These are phyloP conservation scores for Candida takata DNA, from an alignment of 805 yeast species.

Conservation along the genomic window DNA sequence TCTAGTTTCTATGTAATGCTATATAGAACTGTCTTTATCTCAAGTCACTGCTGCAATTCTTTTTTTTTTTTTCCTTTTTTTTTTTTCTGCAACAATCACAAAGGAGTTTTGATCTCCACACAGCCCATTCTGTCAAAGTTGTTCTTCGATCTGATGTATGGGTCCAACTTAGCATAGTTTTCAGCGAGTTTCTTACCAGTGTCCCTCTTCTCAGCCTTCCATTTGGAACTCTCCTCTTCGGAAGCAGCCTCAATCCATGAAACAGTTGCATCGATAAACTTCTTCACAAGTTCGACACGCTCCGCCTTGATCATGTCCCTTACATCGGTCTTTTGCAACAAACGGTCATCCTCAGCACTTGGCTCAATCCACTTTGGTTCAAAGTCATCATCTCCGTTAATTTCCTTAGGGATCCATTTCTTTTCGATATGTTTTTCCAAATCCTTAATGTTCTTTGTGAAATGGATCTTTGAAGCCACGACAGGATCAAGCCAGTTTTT, in stretches of 20 bases:
- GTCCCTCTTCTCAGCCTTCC: constrained; percentile 46
- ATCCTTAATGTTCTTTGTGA: constrained; percentile 68
- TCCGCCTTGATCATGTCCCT: constrained; percentile 39
- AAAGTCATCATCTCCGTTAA: constrained; percentile 68
- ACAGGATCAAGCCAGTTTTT: constrained; percentile 96
- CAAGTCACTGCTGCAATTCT: too few relatives aligned
- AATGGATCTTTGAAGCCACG: constrained; percentile 84
- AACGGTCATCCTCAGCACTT: constrained; percentile 47
- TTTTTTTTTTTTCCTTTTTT: too few relatives aligned
- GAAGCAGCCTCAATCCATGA: constrained; percentile 69
- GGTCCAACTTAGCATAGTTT: constrained; percentile 68
- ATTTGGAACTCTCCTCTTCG: constrained; percentile 39
- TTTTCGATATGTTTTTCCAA: constrained; percentile 53
- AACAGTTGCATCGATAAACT: constrained; percentile 58
- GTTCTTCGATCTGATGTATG: constrained; percentile 73
- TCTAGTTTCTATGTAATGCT: too few relatives aligned
- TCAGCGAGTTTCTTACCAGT: constrained; percentile 46
- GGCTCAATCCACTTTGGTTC: constrained; percentile 60
- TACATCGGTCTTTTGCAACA: constrained; percentile 37
- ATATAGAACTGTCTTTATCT: too few relatives aligned
- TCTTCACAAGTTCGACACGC: constrained; percentile 46
- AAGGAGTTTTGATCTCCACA: constrained; percentile 8
- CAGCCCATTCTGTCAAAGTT: constrained; percentile 70
- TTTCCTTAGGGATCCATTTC: constrained; percentile 53
- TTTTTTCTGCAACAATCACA: too few relatives aligned